phyloP scores from a whole-genome alignment of 73 alveolate species.

The Paramecium pentaurelia region DNA sequence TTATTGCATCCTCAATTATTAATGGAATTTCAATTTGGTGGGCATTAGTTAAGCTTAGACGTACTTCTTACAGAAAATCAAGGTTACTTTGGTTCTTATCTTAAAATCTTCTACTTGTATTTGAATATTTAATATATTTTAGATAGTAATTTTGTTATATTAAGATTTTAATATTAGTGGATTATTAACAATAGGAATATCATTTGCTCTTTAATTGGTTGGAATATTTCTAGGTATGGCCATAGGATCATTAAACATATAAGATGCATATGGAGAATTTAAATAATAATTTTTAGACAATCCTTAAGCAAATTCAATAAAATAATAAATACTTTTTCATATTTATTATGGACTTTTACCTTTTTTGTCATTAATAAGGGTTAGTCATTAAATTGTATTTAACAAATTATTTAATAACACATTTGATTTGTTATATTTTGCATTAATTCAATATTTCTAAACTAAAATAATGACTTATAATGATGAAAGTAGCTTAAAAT shows the following conservation, averaged over 20 bases:
- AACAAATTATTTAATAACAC: background rate
- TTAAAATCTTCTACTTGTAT: background rate
- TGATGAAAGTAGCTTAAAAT: background rate
- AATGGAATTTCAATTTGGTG: constrained; percentile 20
- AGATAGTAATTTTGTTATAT: background rate
- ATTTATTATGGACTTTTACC: background rate
- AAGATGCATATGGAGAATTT: constrained; percentile 35
- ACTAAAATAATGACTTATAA: background rate
- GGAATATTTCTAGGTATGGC: constrained; percentile 27
- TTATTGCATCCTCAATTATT: background rate
- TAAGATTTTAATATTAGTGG: background rate
- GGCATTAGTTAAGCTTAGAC: background rate
- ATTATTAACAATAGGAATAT: background rate
- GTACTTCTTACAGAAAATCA: constrained; percentile 23
- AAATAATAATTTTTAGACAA: background rate
- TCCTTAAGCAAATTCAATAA: background rate
- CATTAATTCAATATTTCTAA: background rate
- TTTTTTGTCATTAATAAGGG: background rate
- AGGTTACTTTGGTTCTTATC: background rate
- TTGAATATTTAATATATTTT: background rate
- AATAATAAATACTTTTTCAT: background rate
- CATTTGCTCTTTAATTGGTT: background rate
- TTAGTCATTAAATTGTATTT: background rate
- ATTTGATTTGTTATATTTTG: background rate
- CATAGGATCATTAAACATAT: background rate